Percentiles rank a stretch among this genome's conserved stretches.
phyloP scores from a whole-genome alignment of 768 basidiomycete species.

The Leucocoprinus birnbaumii region DNA sequence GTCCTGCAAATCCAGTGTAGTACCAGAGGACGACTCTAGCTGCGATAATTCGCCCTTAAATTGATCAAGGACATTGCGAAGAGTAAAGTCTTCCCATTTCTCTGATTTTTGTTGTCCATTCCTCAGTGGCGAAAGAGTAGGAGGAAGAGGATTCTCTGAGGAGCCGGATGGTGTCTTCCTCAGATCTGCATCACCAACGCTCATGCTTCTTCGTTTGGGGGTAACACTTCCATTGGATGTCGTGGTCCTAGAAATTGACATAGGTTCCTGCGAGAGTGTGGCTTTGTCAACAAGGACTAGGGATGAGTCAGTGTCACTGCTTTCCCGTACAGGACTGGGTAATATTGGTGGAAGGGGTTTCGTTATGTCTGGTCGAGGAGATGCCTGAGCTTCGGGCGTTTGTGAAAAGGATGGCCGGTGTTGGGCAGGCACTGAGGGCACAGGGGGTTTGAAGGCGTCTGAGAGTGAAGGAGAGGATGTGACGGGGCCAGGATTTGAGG shows the following conservation, averaged over 20 bases:
- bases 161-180: conserved; percentile 39
- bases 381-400: conserved; percentile 48
- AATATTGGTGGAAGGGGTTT: conserved; percentile 69
- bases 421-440: conserved; percentile 48
- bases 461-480: conserved; percentile 35
- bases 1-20: conserved; percentile 61
- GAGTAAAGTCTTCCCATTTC: conserved; percentile 35
- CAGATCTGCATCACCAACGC: conserved; percentile 63
- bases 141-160: conserved; percentile 33
- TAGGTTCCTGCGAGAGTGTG: conserved; percentile 28
- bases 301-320: conserved; percentile 47
- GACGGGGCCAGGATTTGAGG: conserved; percentile 27
- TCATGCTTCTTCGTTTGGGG: conserved; percentile 68
- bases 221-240: conserved; percentile 14
- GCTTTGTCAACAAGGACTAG: conserved; percentile 55
- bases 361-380: conserved; percentile 33
- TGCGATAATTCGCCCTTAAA: conserved; percentile 72
- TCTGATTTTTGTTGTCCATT: conserved; percentile 16
- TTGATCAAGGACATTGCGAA: conserved; percentile 66
- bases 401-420: conserved; percentile 38
- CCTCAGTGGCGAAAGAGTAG: conserved; percentile 19
- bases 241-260: conserved; percentile 22
- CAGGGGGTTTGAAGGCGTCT: conserved; percentile 47
- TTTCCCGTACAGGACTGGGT: conserved; percentile 31
- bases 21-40: conserved; percentile 51